Conservation (phyloP, 1,139 yeast genomes). For the Lodderomyces jiufengensis region DNA sequence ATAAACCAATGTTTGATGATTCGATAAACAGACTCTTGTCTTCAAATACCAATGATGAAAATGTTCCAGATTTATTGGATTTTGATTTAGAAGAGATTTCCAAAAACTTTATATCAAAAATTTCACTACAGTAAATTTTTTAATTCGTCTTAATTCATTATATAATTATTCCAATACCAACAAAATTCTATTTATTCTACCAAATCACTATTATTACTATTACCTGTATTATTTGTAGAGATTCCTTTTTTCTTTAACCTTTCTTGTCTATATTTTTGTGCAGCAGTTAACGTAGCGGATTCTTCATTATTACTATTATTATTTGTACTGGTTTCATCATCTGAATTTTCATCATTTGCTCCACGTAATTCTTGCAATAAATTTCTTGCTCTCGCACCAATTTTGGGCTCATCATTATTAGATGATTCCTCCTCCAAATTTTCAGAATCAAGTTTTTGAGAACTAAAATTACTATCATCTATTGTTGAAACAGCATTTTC, state of each 20-base stretch:
- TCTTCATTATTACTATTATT: neutral
- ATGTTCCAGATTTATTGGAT: constrained; percentile 23
- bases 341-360: constrained; percentile 19
- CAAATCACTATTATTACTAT: neutral
- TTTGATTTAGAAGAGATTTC: constrained; percentile 35
- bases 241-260: constrained; percentile 16
- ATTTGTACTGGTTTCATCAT: neutral
- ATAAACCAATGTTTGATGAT: constrained; percentile 37
- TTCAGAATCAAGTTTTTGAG: constrained; percentile 4
- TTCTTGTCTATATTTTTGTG: constrained; percentile 38
- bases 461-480: constrained; percentile 9
- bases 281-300: constrained; percentile 24
- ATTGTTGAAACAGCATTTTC: constrained; percentile 14
- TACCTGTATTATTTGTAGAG: constrained; percentile 4
- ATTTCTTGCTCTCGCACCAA: constrained; percentile 58
- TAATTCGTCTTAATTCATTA: neutral
- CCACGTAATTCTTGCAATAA: constrained; percentile 57
- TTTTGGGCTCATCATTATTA: constrained; percentile 26
- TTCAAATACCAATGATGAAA: constrained; percentile 10
- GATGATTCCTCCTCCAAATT: too few relatives aligned
- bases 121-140: neutral
- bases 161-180: neutral
- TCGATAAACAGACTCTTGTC: constrained; percentile 19
- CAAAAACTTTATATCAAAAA: constrained; percentile 10
- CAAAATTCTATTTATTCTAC: neutral